Evolutionary conservation across 352 stramenopile genomes (phyloP).

Genomic region (Pythium graminicola): DNA sequence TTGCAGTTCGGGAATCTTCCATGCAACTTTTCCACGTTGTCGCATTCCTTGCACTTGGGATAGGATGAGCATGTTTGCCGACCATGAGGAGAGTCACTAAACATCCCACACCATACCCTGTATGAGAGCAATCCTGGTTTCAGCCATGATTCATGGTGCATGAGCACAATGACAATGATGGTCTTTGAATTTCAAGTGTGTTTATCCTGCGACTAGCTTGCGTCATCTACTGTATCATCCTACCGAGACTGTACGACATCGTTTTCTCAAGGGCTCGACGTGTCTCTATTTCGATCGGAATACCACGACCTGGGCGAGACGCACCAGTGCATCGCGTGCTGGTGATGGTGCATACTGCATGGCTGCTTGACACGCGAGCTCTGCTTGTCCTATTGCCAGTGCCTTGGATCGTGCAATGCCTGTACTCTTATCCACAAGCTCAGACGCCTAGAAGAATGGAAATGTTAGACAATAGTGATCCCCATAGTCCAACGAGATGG

Average conservation of each 20-base stretch:
- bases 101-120: not conserved
- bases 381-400: constrained; percentile 94
- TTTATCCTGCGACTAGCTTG: not conserved
- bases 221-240: no score
- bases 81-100: not conserved
- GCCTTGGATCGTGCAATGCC: constrained; percentile 91
- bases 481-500: constrained; percentile 6
- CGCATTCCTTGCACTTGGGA: constrained; percentile 6
- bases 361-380: constrained; percentile 91
- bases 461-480: constrained; percentile 7
- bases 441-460: no score
- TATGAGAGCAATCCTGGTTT: no score
- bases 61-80: not conserved
- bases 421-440: constrained; percentile 86
- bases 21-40: not conserved
- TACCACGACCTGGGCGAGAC: constrained; percentile 83
- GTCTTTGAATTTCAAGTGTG: not conserved
- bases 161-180: no score
- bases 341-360: constrained; percentile 83
- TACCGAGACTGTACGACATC: no score
- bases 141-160: no score
- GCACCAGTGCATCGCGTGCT: constrained; percentile 78
- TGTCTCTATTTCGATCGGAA: constrained; percentile 81
- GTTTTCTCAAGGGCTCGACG: not conserved
- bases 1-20: not conserved